Percentiles rank a stretch among this genome's conserved stretches.
These are phyloP conservation scores for Cryptosporidium sp. DNA, from an alignment of 169 alveolate species.

Conservation along the genomic window DNA sequence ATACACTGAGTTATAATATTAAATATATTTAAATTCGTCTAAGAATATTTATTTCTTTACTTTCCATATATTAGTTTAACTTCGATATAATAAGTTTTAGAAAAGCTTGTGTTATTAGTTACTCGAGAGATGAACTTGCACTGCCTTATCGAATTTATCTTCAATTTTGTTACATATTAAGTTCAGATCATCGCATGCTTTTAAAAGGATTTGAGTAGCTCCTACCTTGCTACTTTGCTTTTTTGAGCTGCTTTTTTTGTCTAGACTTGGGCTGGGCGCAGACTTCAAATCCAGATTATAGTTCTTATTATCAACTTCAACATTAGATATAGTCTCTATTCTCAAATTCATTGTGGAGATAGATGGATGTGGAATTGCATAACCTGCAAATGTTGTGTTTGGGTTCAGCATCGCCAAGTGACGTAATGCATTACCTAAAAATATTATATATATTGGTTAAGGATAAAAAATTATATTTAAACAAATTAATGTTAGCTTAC, in stretches of 20 bases:
- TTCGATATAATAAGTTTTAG: neutral
- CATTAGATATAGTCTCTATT: slow-evolving; percentile 61
- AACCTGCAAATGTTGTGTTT: slow-evolving; percentile 71
- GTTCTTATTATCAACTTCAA: slow-evolving; percentile 32
- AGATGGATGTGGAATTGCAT: slow-evolving; percentile 76
- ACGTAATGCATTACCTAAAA: slow-evolving; percentile 50
- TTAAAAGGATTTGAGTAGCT: slow-evolving; percentile 26
- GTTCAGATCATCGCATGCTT: slow-evolving; percentile 60
- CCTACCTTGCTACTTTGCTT: neutral
- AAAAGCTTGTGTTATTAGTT: neutral
- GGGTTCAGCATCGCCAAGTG: slow-evolving; percentile 74
- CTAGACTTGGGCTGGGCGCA: neutral
- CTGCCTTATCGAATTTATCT: slow-evolving; percentile 46
- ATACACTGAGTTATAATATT: neutral
- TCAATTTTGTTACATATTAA: slow-evolving; percentile 50
- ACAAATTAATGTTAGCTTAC: slow-evolving; percentile 25
- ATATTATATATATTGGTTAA: neutral
- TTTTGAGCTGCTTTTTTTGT: neutral
- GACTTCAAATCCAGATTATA: slow-evolving; percentile 4
- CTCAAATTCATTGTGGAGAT: slow-evolving; percentile 60
- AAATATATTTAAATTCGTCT: neutral
- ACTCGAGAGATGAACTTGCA: neutral
- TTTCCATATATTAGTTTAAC: neutral
- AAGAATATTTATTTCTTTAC: neutral
- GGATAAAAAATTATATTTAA: neutral